phyloP scores from a whole-genome alignment of 2,329 filamentous ascomycete genomes.

The Thelonectria rubi region DNA sequence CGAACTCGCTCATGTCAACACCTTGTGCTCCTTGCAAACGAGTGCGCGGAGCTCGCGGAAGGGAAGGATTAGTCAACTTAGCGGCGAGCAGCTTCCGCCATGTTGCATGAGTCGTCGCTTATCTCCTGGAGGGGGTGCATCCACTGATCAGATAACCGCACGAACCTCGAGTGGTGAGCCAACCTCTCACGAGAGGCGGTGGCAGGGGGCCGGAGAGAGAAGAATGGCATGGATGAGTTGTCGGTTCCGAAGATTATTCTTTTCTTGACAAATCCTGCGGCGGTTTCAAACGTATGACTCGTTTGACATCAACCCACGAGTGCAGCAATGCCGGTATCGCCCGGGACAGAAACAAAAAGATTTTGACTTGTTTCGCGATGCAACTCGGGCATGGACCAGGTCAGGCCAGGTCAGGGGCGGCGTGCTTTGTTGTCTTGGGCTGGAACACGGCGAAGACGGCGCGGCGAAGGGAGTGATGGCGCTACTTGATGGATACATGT shows the following conservation, averaged over 20 bases:
- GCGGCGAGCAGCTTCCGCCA: constrained; percentile 27
- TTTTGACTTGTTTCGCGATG: constrained; percentile 19
- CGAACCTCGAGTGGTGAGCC: constrained; percentile 4
- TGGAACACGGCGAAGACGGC: constrained; percentile 8
- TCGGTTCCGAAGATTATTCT: constrained; percentile 13
- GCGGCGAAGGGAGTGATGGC: constrained; percentile 1
- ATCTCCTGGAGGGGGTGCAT: constrained; percentile 18
- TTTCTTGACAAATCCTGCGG: constrained; percentile 27
- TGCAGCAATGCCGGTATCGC: constrained; percentile 33
- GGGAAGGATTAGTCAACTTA: constrained; percentile 19
- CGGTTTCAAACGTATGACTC: constrained; percentile 32
- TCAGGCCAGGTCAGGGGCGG: constrained; percentile 23
- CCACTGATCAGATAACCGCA: constrained; percentile 31
- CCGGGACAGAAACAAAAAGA: constrained; percentile 18
- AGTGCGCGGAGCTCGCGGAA: constrained; percentile 2
- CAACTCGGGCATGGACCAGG: constrained; percentile 13
- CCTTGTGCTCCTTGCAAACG: not conserved
- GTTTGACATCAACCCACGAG: constrained; percentile 30
- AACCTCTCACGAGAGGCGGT: not conserved
- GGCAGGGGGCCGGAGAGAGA: constrained; percentile 7
- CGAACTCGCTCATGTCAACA: constrained; percentile 24
- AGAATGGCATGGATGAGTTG: not conserved
- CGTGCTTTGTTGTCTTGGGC: constrained; percentile 23
- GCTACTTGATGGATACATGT: constrained; percentile 16
- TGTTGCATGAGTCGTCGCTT: constrained; percentile 22